Conservation (phyloP, 306 rosid genomes). For the Quercus rubra region DNA sequence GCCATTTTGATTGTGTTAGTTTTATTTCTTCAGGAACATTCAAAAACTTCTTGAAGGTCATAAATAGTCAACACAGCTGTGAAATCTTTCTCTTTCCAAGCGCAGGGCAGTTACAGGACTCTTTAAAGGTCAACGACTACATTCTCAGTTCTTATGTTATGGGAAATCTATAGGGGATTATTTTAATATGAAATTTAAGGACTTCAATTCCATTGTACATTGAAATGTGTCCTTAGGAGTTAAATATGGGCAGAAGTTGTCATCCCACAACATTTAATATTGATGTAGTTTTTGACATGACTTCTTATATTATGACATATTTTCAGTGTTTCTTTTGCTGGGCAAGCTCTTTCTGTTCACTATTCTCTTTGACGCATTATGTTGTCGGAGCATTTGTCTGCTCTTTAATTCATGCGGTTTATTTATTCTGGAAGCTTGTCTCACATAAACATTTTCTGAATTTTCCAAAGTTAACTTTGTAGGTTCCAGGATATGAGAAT, state of each 20-base stretch:
- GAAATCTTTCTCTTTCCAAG: background rate
- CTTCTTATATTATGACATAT: background rate
- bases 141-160: background rate
- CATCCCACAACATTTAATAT: background rate
- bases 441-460: conserved; percentile 9
- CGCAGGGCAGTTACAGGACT: background rate
- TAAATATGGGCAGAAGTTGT: background rate
- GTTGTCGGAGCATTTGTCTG: background rate
- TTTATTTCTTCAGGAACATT: background rate
- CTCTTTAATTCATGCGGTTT: conserved; percentile 1
- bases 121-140: background rate
- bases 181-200: background rate
- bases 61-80: background rate
- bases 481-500: conserved; percentile 68
- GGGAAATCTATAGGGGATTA: background rate
- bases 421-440: background rate
- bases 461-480: conserved; percentile 10
- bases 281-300: background rate
- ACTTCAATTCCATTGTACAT: background rate
- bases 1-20: background rate
- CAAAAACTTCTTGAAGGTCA: background rate
- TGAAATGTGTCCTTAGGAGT: too few relatives aligned
- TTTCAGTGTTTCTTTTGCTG: background rate
- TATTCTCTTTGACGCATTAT: background rate
- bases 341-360: background rate